Evolutionary conservation across 1,284 basidiomycete species (phyloP).

Genomic region (Spongiforma sp.): DNA sequence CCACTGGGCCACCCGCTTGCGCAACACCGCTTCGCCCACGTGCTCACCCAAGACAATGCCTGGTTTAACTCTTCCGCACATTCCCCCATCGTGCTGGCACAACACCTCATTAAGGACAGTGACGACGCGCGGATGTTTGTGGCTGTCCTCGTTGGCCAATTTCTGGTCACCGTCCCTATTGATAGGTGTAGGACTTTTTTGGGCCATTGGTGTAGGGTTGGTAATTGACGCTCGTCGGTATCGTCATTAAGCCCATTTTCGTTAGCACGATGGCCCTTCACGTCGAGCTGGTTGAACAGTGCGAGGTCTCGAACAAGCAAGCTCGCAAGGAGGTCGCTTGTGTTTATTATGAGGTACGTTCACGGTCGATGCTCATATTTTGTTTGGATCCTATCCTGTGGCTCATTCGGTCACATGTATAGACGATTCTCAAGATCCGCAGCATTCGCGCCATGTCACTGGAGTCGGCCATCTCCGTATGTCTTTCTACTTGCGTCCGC

Average conservation of each 20-base stretch:
- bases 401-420: constrained; percentile 12
- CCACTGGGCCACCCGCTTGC: constrained; percentile 77
- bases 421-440: constrained; percentile 87
- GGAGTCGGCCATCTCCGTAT: constrained; percentile 65
- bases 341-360: constrained; percentile 82
- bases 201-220: constrained; percentile 91
- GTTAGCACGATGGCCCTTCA: constrained; percentile 76
- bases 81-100: constrained; percentile 69
- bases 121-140: constrained; percentile 89
- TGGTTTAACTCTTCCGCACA: constrained; percentile 86
- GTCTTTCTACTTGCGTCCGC: constrained; percentile 71
- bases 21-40: constrained; percentile 58
- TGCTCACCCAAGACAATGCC: constrained; percentile 86
- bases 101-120: constrained; percentile 87
- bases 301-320: constrained; percentile 83
- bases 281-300: constrained; percentile 68
- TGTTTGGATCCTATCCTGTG: constrained; percentile 1
- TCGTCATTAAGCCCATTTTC: constrained; percentile 89
- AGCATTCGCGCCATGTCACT: constrained; percentile 93
- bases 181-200: constrained; percentile 83
- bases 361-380: too few species aligned
- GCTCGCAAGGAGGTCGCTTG: constrained; percentile 86
- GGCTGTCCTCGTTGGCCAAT: constrained; percentile 76
- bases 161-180: constrained; percentile 79
- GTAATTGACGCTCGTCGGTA: constrained; percentile 92